Percentiles rank a stretch among this genome's conserved stretches.
Conservation (phyloP, 164 flowering plant species). For the Pachysandra terminalis region DNA sequence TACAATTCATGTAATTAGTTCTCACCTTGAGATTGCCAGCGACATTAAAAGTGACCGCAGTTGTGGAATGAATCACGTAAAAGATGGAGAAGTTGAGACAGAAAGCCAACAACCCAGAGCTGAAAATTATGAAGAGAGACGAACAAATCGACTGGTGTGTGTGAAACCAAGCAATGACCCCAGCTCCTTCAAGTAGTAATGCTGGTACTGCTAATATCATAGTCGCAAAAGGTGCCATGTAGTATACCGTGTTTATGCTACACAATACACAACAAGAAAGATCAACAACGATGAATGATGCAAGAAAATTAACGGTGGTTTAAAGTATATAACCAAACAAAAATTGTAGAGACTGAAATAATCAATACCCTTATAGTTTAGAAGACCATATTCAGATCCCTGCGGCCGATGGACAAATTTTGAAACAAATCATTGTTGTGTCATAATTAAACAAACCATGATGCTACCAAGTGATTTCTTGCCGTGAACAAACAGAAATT, state of each 20-base stretch:
- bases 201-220: slow-evolving; percentile 93
- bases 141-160: slow-evolving; percentile 47
- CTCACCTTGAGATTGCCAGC: slow-evolving; percentile 99
- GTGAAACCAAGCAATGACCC: slow-evolving; percentile 66
- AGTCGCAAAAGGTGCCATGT: slow-evolving; percentile 99
- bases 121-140: slow-evolving; percentile 66
- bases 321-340: too few relatives aligned
- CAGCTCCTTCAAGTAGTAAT: slow-evolving; percentile 78
- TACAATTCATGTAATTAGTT: not conserved
- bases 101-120: slow-evolving; percentile 88
- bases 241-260: slow-evolving; percentile 90
- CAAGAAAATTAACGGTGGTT: too few relatives aligned
- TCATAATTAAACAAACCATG: too few relatives aligned
- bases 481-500: too few relatives aligned
- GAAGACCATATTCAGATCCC: too few relatives aligned
- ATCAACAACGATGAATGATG: too few relatives aligned
- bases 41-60: slow-evolving; percentile 96
- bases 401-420: too few relatives aligned
- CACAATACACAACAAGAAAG: not conserved
- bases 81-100: slow-evolving; percentile 97
- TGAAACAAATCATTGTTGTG: too few relatives aligned
- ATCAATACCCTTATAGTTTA: too few relatives aligned
- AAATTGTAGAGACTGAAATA: too few relatives aligned
- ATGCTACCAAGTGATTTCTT: too few relatives aligned
- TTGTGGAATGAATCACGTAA: slow-evolving; percentile 95